Evolutionary conservation across 2,329 filamentous ascomycete species (phyloP), one percentile per base, ranked within the genome.

Genomic region (Ceratocystis eucalypticola): DNA sequence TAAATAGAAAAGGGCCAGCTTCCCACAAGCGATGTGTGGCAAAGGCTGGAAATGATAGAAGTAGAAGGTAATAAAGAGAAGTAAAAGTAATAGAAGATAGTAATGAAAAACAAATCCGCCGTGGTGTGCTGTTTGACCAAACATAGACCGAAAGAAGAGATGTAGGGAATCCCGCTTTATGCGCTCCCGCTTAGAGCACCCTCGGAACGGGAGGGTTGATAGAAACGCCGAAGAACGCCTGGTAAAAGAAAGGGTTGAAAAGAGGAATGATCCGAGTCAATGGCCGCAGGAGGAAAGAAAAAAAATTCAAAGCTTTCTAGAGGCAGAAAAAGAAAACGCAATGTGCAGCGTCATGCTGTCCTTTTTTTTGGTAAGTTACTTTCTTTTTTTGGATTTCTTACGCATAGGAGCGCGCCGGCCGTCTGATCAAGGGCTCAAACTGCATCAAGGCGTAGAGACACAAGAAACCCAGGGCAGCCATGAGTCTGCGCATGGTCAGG

Each of bases 61-160:
- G 6, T 25, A 46, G 1, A 8, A 59, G 65, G 25, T 65, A 57
- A 62, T 45, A 33, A 33, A 48, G 50, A 44, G 53, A 65, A 65
- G 45, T 20, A 59, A 17, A 62, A 45, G 17, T 37, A 50, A 28
- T 28, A 50, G 20, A 46, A 33, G 45, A 48, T 25, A 33, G 28
- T 37, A 64, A 64, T 12, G 57, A 61, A 57, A 64, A 46, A 59
- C 28, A 61, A 59, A 65, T 33, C 50, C 41, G 61, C 20, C 41
- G 53, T 68, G 61, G 55, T 67, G 66, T 68, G 61, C 66, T 68
- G 66, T 68, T 61, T 64, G 50, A 66, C 66, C 66, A 68, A 68
- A 66, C 48, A 65, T 64, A 65, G 66, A 68, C 64, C 66, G 30
- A 62, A 57, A 65, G n/a, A 61, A 67, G 66, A 67, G 53, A 57